Percentiles rank a stretch among this genome's conserved stretches.
phyloP scores from a whole-genome alignment of 2,329 filamentous ascomycete genomes.

The Alternaria panax region DNA sequence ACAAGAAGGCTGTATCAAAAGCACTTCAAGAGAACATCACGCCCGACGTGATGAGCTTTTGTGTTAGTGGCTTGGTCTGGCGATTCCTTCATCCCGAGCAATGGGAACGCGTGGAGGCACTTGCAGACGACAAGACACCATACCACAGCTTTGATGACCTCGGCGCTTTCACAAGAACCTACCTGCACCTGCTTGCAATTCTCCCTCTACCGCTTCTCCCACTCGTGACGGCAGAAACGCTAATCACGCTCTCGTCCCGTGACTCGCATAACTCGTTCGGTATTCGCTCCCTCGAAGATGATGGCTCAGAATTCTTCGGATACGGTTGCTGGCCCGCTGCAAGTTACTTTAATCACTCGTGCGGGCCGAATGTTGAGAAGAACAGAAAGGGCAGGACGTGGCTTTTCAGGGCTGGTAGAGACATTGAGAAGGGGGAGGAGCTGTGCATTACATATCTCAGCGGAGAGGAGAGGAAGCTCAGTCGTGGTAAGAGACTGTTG shows the following conservation, averaged over 20 bases:
- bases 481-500: constrained; percentile 46
- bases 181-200: constrained; percentile 54
- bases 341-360: constrained; percentile 60
- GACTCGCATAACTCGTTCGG: constrained; percentile 59
- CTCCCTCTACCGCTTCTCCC: constrained; percentile 48
- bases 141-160: constrained; percentile 54
- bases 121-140: constrained; percentile 52
- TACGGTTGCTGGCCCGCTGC: constrained; percentile 57
- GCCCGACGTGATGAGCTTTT: constrained; percentile 53
- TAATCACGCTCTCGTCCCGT: constrained; percentile 48
- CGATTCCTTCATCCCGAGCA: constrained; percentile 36
- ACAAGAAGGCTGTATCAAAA: constrained; percentile 41
- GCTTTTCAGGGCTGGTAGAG: constrained; percentile 49
- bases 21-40: constrained; percentile 39
- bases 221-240: constrained; percentile 43
- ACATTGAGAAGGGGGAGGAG: constrained; percentile 52
- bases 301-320: constrained; percentile 58
- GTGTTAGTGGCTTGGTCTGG: constrained; percentile 51
- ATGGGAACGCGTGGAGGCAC: constrained; percentile 46
- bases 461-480: constrained; percentile 55
- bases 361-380: constrained; percentile 55
- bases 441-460: constrained; percentile 59
- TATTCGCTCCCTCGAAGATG: constrained; percentile 54
- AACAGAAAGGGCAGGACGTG: constrained; percentile 51
- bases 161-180: constrained; percentile 49